Evolutionary conservation across 352 stramenopile species (phyloP).

Genomic region (Elongisporangium prolatum): DNA sequence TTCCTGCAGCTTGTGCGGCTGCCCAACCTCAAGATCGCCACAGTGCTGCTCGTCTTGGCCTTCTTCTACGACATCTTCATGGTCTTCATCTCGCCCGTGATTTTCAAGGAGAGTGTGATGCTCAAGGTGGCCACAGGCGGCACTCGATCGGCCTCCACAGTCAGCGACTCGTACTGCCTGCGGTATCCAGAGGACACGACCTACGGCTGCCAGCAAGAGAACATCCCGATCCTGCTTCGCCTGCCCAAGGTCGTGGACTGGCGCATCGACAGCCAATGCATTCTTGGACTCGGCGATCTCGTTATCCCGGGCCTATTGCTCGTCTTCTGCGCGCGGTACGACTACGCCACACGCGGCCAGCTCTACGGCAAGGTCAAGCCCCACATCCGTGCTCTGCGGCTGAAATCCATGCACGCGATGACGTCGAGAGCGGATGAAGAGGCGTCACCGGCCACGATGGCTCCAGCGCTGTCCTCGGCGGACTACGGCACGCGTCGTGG

Average conservation of each 20-base stretch:
- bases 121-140: slow-evolving; percentile 92
- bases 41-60: slow-evolving; percentile 88
- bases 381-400: slow-evolving; percentile 5
- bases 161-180: slow-evolving; percentile 53
- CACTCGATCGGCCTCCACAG: slow-evolving; percentile 35
- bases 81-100: slow-evolving; percentile 92
- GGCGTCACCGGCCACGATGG: slow-evolving; percentile 4
- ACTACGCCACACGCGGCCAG: slow-evolving; percentile 83
- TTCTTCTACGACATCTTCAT: slow-evolving; percentile 98
- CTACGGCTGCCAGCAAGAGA: slow-evolving; percentile 67
- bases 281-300: slow-evolving; percentile 97
- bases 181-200: slow-evolving; percentile 66
- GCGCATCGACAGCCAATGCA: slow-evolving; percentile 74
- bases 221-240: slow-evolving; percentile 93
- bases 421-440: background rate
- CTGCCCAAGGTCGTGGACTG: slow-evolving; percentile 93
- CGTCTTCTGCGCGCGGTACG: slow-evolving; percentile 93
- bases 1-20: slow-evolving; percentile 91
- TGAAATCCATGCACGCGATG: background rate
- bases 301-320: slow-evolving; percentile 93
- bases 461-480: slow-evolving; percentile 46
- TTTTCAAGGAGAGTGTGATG: slow-evolving; percentile 92
- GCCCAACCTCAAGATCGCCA: slow-evolving; percentile 90
- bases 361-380: slow-evolving; percentile 55
- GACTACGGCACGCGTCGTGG: slow-evolving; percentile 31